phyloP scores from a whole-genome alignment of 75 land plant genomes.

The Isoetes taiwanensis region DNA sequence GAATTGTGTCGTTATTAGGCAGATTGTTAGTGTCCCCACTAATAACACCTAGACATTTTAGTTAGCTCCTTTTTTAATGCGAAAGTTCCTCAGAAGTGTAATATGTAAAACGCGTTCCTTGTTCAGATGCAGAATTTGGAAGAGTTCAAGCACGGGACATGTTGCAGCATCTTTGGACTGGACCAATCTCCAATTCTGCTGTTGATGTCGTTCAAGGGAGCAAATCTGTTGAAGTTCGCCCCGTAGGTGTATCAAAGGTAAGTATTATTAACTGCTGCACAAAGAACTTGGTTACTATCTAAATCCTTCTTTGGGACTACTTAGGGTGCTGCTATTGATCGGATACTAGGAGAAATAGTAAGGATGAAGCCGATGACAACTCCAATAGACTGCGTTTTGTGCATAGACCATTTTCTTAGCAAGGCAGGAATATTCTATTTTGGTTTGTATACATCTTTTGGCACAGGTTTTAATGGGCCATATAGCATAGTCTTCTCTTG shows the following conservation, averaged over 20 bases:
- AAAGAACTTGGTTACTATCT: no score
- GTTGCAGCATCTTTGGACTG: conserved; percentile 45
- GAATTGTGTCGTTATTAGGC: no score
- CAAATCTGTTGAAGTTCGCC: conserved; percentile 39
- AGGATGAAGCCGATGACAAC: conserved; percentile 18
- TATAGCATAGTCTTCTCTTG: neutral
- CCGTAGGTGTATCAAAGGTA: conserved; percentile 43
- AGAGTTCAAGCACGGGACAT: conserved; percentile 37
- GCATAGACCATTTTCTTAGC: conserved; percentile 36
- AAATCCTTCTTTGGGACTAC: no score
- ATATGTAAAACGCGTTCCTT: neutral
- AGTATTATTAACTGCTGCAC: no score
- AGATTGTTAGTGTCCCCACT: no score
- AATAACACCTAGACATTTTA: no score
- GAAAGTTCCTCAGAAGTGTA: no score
- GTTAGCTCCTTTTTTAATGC: no score
- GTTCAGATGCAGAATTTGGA: conserved; percentile 38
- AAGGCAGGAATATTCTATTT: conserved; percentile 21
- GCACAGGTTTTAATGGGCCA: neutral
- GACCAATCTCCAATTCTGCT: conserved; percentile 40
- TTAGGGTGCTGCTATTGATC: conserved; percentile 44
- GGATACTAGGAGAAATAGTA: conserved; percentile 32
- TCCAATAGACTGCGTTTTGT: conserved; percentile 32
- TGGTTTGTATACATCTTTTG: neutral
- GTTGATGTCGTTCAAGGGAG: conserved; percentile 44